These are phyloP conservation scores for Volvox reticuliferus DNA, from an alignment of 139 green algal species.

Conservation along the genomic window DNA sequence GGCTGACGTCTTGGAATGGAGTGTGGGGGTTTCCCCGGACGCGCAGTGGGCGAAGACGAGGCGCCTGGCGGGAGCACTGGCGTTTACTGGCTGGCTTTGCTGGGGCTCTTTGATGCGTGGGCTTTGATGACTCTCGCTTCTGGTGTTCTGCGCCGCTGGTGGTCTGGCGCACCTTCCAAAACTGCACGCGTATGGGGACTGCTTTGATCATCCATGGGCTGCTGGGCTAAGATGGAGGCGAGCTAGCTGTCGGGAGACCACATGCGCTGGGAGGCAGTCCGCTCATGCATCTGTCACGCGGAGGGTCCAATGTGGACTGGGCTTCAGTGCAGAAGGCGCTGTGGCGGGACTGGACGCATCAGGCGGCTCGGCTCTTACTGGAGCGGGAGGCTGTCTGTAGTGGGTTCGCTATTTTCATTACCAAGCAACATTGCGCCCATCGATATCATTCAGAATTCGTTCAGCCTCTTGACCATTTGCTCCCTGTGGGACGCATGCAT, in stretches of 20 bases:
- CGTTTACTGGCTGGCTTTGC: constrained; percentile 13
- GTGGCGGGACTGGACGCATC: neutral
- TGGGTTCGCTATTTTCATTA: neutral
- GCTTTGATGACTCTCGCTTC: neutral
- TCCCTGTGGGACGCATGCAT: neutral
- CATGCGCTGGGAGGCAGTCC: neutral
- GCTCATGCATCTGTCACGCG: neutral
- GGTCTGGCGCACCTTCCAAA: neutral
- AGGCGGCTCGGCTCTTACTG: neutral
- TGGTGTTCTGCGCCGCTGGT: constrained; percentile 2
- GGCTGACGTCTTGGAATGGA: neutral
- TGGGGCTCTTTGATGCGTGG: constrained; percentile 9
- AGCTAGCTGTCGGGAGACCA: neutral
- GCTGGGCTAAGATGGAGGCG: neutral
- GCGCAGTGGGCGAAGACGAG: constrained; percentile 13
- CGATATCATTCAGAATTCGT: neutral
- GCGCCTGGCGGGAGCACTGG: constrained; percentile 11
- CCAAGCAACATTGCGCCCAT: neutral
- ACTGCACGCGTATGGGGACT: neutral
- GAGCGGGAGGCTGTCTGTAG: neutral
- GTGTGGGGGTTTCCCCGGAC: neutral
- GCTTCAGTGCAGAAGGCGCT: neutral
- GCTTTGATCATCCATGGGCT: neutral
- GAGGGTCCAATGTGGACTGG: neutral
- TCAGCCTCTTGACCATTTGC: neutral